Base-by-base conservation (phyloP, 208 protist genomes). In the Crithidia mellificae region DNA sequence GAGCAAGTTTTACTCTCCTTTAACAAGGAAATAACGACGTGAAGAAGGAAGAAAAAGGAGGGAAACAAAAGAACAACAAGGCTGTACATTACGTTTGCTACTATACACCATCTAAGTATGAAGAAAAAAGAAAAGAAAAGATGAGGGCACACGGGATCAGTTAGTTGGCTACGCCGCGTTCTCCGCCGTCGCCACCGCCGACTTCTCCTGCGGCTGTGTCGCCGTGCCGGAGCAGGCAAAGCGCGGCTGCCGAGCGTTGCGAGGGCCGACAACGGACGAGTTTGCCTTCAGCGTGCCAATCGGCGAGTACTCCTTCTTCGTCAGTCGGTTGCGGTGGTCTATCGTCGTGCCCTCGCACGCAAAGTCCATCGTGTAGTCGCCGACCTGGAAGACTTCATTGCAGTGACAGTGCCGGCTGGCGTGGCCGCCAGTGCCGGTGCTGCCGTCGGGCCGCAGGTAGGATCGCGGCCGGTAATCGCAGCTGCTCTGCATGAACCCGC, bases 311-410 rank as follows among this genome's bases (percentile, higher is more conserved):
- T 91, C 62, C 68, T 88, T 83, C 27, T 56, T 62, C 15, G 72
- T 74, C 38, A 76, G 44, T n/a, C 78, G 77, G 66, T 95, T 95
- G 52, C 87, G 78, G 49, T 93, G 83, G 63, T 95, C 70, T 38
- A 92, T 63, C 14, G 59, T 63, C n/a, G 84, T 72, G 8, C 78
- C 78, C 43, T 80, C 72, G 6, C 63, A 62, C 2, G 83, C 85
- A 12, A 91, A 74, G 75, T 95, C 90, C 70, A 91, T 65, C 8
- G 90, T 95, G 83, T 93, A 89, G 80, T 95, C 90, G 44, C 90
- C 90, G 7, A 93, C 78, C 73, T 95, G 86, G 65, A 85, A 91
- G 39, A 95, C 90, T 73, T 95, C 87, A 12, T 83, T 80, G 68
- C 87, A 93, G 80, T 95, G 87, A 63, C 85, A 86, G 77, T 93